These are phyloP conservation scores for Eutypa lata DNA, from an alignment of 2,329 filamentous ascomycete genomes.

Conservation along the genomic window DNA sequence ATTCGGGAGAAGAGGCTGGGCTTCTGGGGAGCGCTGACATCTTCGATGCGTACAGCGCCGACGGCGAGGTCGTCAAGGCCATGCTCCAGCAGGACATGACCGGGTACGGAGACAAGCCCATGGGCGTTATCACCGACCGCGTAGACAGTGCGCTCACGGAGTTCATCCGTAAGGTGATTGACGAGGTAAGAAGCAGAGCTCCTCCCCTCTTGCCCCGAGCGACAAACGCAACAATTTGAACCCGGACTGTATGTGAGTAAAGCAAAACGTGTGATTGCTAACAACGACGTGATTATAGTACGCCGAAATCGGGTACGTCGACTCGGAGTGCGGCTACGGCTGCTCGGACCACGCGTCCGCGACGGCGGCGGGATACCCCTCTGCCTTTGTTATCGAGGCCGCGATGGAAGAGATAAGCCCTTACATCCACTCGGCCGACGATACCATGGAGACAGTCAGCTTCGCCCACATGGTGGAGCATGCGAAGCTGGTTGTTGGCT, in stretches of 20 bases:
- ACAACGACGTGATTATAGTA: slow-evolving; percentile 22
- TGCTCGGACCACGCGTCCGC: slow-evolving; percentile 70
- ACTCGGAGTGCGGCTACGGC: slow-evolving; percentile 51
- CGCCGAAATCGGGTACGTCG: slow-evolving; percentile 37
- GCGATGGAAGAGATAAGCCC: slow-evolving; percentile 60
- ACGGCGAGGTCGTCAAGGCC: slow-evolving; percentile 32
- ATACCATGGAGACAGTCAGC: slow-evolving; percentile 66
- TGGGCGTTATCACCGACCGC: slow-evolving; percentile 40
- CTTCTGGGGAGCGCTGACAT: slow-evolving; percentile 66
- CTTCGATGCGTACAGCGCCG: slow-evolving; percentile 34
- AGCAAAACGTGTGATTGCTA: background rate
- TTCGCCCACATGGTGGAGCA: slow-evolving; percentile 67
- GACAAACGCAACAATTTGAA: background rate
- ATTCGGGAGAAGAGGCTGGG: slow-evolving; percentile 77
- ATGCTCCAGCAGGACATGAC: slow-evolving; percentile 46
- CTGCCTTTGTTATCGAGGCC: slow-evolving; percentile 62
- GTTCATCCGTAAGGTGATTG: slow-evolving; percentile 37
- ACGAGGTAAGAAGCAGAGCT: slow-evolving; percentile 16
- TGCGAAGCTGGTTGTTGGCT: slow-evolving; percentile 47
- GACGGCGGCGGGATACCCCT: slow-evolving; percentile 62
- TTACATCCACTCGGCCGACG: slow-evolving; percentile 71
- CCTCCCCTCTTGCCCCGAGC: background rate
- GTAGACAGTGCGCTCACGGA: slow-evolving; percentile 32
- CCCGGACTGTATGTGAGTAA: background rate
- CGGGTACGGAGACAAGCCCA: slow-evolving; percentile 31